Evolutionary conservation across 2,329 filamentous ascomycete species (phyloP).

Genomic region (Aspergillus novoparasiticus): DNA sequence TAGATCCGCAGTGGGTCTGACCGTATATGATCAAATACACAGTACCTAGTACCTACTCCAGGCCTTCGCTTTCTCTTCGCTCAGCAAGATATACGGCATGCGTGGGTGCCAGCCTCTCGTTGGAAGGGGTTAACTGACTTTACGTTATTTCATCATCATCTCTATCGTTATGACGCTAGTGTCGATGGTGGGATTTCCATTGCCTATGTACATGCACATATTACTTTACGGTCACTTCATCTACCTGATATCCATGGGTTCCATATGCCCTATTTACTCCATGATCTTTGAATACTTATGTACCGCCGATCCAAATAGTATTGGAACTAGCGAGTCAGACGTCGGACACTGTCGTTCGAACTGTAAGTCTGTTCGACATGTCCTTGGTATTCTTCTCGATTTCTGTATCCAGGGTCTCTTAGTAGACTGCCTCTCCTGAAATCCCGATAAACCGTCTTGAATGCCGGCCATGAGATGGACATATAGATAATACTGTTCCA

Average conservation of each 20-base stretch:
- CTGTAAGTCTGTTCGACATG: slow-evolving; percentile 7
- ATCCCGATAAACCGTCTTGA: slow-evolving; percentile 41
- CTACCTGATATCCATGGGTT: too few species aligned
- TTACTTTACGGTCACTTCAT: background rate
- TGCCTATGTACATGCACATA: background rate
- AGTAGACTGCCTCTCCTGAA: slow-evolving; percentile 20
- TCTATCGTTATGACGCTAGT: background rate
- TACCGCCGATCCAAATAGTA: background rate
- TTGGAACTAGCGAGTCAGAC: slow-evolving; percentile 12
- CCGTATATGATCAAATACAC: too few species aligned
- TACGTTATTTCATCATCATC: background rate
- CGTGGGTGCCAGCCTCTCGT: background rate
- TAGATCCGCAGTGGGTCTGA: background rate
- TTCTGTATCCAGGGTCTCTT: background rate
- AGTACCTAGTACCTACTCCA: background rate
- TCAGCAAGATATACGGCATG: background rate
- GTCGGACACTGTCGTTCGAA: slow-evolving; percentile 17
- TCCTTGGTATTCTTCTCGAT: background rate
- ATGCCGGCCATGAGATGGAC: slow-evolving; percentile 68
- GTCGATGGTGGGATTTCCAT: background rate
- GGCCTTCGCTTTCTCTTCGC: background rate
- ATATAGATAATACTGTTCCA: slow-evolving; percentile 83
- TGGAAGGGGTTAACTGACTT: background rate
- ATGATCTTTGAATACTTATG: background rate
- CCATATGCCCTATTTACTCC: background rate